Evolutionary conservation across 805 yeast genomes (phyloP).

Genomic region (Ogataea nakhonphanomensis): DNA sequence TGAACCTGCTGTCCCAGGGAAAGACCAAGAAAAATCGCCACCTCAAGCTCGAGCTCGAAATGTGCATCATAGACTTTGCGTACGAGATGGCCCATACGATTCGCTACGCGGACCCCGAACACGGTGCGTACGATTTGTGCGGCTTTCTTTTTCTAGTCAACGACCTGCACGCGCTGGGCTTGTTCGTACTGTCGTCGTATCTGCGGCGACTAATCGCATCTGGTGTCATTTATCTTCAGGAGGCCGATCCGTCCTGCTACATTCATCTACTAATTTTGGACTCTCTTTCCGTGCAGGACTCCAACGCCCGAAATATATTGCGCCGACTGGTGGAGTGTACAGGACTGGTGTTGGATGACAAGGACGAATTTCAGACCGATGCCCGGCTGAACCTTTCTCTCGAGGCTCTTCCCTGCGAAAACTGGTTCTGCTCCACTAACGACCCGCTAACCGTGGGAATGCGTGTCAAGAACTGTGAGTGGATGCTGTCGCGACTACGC

Average conservation of each 20-base stretch:
- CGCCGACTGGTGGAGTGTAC: constrained; percentile 29
- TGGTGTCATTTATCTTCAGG: constrained; percentile 67
- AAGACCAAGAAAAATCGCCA: constrained; percentile 26
- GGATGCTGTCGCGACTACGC: constrained; percentile 13
- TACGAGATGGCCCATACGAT: constrained; percentile 31
- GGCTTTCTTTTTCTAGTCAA: constrained; percentile 46
- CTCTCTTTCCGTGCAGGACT: constrained; percentile 52
- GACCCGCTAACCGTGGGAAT: constrained; percentile 19
- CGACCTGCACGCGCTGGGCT: constrained; percentile 44
- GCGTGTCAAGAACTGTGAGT: constrained; percentile 7
- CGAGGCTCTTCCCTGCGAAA: not conserved
- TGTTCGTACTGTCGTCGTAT: constrained; percentile 62
- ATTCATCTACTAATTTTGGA: constrained; percentile 56
- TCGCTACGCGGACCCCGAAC: constrained; percentile 16
- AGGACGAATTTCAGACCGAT: not conserved
- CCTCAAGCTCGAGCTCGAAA: constrained; percentile 30
- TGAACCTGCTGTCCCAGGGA: constrained; percentile 17
- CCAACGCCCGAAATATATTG: constrained; percentile 33
- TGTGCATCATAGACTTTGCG: constrained; percentile 31
- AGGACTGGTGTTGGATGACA: constrained; percentile 11
- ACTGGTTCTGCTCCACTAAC: constrained; percentile 8
- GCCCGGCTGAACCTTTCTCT: no score
- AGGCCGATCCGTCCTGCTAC: constrained; percentile 46
- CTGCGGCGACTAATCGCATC: constrained; percentile 79
- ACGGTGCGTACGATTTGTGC: constrained; percentile 19